Base-by-base conservation (phyloP, 129 eudicot species). In the Pseudognaphalium luteoalbum region DNA sequence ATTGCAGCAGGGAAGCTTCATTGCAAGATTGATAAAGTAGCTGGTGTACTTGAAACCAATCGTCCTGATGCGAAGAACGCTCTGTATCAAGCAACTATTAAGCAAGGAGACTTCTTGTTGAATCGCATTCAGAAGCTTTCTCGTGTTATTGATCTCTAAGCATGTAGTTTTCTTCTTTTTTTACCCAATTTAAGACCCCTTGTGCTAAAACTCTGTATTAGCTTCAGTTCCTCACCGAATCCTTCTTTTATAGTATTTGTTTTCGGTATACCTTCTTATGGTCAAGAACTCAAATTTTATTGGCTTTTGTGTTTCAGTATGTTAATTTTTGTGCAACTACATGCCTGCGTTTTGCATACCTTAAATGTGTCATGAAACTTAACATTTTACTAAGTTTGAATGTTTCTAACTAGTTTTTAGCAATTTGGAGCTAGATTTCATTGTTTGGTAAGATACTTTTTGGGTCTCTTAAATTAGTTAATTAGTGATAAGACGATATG, bases 61-160 rank as follows among this genome's bases (percentile, higher is more conserved):
- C 91, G 97, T 3, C 98, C 98, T 0, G 97, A 94, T 86, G 92
- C 98, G 25, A 94, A 91, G 90, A 94, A 94, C 70, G 98, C 98
- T 19, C 91, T 94, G 35, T 94, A 94, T 86, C 98, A 94, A 78
- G 88, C 98, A 47, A 94, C 97, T 4, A 94, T 94, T 70, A 94
- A 94, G 86, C 98, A 94, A 79, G 98, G 97, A 9, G 98, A 94
- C 76, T 91, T 89, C 84, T 76, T 94, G 78, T 75, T 94, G 85
- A 91, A 94, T 81, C 86, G 97, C 22, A 94, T 91, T 64, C 98
- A 94, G 82, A 94, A 94, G 91, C 86, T 94, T 10, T 94, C 97
- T 47, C 98, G 97, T 69, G 96, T 94, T 63, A 94, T 94, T 29
- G 98, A 94, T 80, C 93, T 94, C 81, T 94, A 88, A 78, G 54